Conservation (phyloP, 345 rosid genomes). For the Aquilaria sinensis region DNA sequence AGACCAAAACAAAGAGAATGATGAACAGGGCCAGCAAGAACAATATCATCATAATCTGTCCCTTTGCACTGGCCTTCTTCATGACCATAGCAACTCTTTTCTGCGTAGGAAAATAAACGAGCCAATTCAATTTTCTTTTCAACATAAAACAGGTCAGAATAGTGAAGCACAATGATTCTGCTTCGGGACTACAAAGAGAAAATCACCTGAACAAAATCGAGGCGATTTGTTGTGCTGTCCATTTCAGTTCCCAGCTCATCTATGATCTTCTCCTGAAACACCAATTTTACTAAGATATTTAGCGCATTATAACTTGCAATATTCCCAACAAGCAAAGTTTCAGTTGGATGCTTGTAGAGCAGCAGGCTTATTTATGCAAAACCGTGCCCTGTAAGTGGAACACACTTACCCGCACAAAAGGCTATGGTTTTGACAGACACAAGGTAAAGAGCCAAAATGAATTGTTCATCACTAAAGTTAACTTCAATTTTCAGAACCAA, state of each 20-base stretch:
- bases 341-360: background rate
- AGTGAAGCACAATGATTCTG: background rate
- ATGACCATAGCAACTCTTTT: slow-evolving; percentile 96
- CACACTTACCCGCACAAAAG: too few relatives aligned
- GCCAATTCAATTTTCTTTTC: slow-evolving; percentile 3
- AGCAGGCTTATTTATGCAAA: background rate
- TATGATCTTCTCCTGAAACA: slow-evolving; percentile 72
- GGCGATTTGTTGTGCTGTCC: slow-evolving; percentile 90
- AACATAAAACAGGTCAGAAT: background rate
- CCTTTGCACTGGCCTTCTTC: slow-evolving; percentile 96
- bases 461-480: too few relatives aligned
- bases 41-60: slow-evolving; percentile 90
- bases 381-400: too few relatives aligned
- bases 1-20: slow-evolving; percentile 81
- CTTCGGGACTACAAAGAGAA: background rate
- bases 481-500: too few relatives aligned
- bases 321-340: too few relatives aligned
- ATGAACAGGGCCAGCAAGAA: slow-evolving; percentile 77
- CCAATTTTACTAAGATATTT: background rate
- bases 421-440: too few relatives aligned
- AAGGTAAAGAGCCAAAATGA: background rate
- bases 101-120: slow-evolving; percentile 33
- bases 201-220: slow-evolving; percentile 91
- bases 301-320: too few relatives aligned
- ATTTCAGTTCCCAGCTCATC: slow-evolving; percentile 79